Conservation (phyloP, 768 basidiomycete species). For the Lentinus brumalis region DNA sequence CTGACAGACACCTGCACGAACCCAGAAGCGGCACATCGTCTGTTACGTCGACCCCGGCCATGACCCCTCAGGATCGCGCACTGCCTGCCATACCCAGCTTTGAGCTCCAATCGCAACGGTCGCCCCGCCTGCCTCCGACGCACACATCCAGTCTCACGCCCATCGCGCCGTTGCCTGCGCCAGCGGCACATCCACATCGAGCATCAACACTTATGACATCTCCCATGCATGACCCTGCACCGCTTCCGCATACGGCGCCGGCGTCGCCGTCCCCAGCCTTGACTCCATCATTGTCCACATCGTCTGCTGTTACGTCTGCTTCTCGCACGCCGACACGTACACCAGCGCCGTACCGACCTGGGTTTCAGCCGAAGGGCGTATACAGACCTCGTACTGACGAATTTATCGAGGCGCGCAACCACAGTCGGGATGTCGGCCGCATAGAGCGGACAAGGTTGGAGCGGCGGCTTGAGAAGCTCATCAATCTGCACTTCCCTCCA, state of each 20-base stretch:
- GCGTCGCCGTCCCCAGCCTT: constrained; percentile 23
- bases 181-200: constrained; percentile 5
- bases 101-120: constrained; percentile 17
- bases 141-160: constrained; percentile 23
- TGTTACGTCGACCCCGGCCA: constrained; percentile 20
- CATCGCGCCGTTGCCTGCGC: not conserved
- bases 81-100: constrained; percentile 27
- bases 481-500: constrained; percentile 65
- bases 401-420: constrained; percentile 54
- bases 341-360: constrained; percentile 76
- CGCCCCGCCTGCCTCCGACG: constrained; percentile 21
- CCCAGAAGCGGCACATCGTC: constrained; percentile 22
- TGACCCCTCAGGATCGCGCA: constrained; percentile 22
- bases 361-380: constrained; percentile 92
- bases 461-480: constrained; percentile 86
- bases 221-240: not conserved
- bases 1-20: constrained; percentile 7
- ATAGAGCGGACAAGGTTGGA: constrained; percentile 85
- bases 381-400: constrained; percentile 81
- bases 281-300: constrained; percentile 20
- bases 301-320: constrained; percentile 20
- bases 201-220: constrained; percentile 10
- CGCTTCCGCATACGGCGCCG: constrained; percentile 2
- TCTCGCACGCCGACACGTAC: constrained; percentile 26
- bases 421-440: constrained; percentile 47